Conservation (phyloP, 2,329 filamentous ascomycete species). For the Diatrype stigma region DNA sequence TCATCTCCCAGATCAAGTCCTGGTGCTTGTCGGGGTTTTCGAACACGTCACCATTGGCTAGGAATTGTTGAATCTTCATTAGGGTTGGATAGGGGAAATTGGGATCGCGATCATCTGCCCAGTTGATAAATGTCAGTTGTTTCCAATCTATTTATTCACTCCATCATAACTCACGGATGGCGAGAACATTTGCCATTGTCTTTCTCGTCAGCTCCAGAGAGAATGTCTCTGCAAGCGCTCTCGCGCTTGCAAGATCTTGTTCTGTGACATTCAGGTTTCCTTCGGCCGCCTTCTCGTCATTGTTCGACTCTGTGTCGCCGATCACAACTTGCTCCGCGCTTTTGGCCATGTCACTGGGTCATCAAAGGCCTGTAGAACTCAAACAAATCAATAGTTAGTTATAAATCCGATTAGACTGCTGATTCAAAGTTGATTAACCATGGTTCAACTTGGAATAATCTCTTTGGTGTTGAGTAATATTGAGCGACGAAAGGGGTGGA, state of each 20-base stretch:
- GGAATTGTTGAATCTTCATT: not conserved
- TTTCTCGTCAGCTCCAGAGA: slow-evolving; percentile 8
- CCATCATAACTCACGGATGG: slow-evolving; percentile 34
- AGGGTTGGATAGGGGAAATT: not conserved
- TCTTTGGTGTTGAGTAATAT: too few relatives aligned
- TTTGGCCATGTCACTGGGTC: too few relatives aligned
- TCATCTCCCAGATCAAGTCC: slow-evolving; percentile 28
- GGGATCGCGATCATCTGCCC: not conserved
- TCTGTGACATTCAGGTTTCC: slow-evolving; percentile 21
- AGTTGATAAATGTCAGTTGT: slow-evolving; percentile 33
- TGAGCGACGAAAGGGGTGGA: too few relatives aligned
- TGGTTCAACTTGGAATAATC: too few relatives aligned
- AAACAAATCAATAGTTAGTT: too few relatives aligned
- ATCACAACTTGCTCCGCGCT: too few relatives aligned
- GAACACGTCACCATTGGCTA: slow-evolving; percentile 17
- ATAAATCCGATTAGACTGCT: too few relatives aligned
- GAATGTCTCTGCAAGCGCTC: slow-evolving; percentile 15
- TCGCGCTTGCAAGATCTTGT: slow-evolving; percentile 18
- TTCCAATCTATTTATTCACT: slow-evolving; percentile 18
- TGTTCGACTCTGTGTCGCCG: too few relatives aligned
- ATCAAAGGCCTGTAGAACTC: too few relatives aligned
- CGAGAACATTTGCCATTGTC: slow-evolving; percentile 34
- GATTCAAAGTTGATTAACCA: too few relatives aligned
- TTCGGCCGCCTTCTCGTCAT: too few relatives aligned
- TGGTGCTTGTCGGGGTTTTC: slow-evolving; percentile 32